These are phyloP conservation scores for Citrus cavaleriei DNA, from an alignment of 345 rosid genomes.

Conservation along the genomic window DNA sequence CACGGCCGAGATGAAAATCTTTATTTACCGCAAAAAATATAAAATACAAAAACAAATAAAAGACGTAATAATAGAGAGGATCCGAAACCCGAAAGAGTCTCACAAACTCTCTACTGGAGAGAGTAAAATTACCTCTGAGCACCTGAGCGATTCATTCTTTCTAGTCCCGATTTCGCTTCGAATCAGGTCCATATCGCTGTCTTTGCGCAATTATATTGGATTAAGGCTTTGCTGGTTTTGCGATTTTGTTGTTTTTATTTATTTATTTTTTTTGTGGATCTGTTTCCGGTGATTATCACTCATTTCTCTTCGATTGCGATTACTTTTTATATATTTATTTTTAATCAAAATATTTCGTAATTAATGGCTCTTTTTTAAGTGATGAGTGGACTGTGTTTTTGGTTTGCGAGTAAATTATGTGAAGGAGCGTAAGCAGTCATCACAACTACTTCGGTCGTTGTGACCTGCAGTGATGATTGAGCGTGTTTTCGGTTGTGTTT, in stretches of 20 bases:
- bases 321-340: background rate
- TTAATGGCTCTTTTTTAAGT: background rate
- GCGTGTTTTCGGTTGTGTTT: background rate
- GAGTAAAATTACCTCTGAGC: background rate
- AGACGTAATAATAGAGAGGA: background rate
- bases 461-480: background rate
- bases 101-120: background rate
- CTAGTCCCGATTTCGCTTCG: background rate
- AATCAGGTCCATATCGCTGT: constrained; percentile 3
- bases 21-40: no score
- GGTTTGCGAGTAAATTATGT: background rate
- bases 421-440: background rate
- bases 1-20: no score
- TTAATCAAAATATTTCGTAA: background rate
- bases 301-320: background rate
- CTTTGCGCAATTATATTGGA: no score
- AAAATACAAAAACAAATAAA: background rate
- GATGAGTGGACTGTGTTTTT: background rate
- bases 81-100: constrained; percentile 4
- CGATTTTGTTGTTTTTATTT: background rate
- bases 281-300: background rate
- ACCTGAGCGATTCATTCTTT: background rate
- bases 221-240: background rate
- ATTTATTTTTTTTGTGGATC: background rate
- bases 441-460: background rate